These are phyloP conservation scores for Calonectria montana DNA, from an alignment of 2,329 filamentous ascomycete genomes.

Conservation along the genomic window DNA sequence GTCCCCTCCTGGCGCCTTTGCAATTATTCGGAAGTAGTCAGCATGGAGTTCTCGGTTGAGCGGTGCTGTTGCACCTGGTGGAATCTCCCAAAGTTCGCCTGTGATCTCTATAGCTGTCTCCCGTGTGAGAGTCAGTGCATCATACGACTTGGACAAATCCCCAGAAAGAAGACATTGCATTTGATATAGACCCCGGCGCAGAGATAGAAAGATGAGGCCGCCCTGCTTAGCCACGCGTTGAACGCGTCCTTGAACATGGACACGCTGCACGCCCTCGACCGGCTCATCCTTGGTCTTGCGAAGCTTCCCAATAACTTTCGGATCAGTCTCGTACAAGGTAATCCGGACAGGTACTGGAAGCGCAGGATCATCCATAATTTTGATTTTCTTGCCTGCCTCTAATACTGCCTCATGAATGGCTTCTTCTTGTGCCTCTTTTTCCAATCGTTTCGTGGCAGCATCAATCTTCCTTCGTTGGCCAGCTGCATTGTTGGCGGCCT, in stretches of 20 bases:
- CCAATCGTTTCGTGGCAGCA: constrained; percentile 30
- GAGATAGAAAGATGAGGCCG: constrained; percentile 84
- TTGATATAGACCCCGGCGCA: constrained; percentile 80
- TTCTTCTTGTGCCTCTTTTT: constrained; percentile 32
- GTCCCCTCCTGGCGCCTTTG: constrained; percentile 82
- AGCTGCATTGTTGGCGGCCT: constrained; percentile 37
- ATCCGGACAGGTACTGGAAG: constrained; percentile 82
- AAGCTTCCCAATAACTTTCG: constrained; percentile 39
- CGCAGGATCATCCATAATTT: constrained; percentile 69
- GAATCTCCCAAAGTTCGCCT: constrained; percentile 86
- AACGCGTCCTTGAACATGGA: constrained; percentile 84
- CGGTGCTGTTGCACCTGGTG: constrained; percentile 82
- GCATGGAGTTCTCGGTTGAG: constrained; percentile 89
- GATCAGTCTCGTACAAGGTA: constrained; percentile 67
- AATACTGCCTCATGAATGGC: constrained; percentile 33
- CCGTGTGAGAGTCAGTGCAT: constrained; percentile 84
- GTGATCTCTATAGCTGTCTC: constrained; percentile 87
- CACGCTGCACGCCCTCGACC: constrained; percentile 56
- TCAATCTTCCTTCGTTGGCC: constrained; percentile 44
- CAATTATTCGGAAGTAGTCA: constrained; percentile 81
- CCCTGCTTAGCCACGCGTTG: constrained; percentile 86
- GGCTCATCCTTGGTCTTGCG: constrained; percentile 47
- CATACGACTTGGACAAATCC: constrained; percentile 89
- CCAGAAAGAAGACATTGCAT: constrained; percentile 72
- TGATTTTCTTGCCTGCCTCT: constrained; percentile 43